A percentile compares a stretch with the other conserved stretches of the same genome.
Evolutionary conservation across 495 filamentous ascomycete genomes (phyloP).

Genomic region (Lophiotrema nucula): DNA sequence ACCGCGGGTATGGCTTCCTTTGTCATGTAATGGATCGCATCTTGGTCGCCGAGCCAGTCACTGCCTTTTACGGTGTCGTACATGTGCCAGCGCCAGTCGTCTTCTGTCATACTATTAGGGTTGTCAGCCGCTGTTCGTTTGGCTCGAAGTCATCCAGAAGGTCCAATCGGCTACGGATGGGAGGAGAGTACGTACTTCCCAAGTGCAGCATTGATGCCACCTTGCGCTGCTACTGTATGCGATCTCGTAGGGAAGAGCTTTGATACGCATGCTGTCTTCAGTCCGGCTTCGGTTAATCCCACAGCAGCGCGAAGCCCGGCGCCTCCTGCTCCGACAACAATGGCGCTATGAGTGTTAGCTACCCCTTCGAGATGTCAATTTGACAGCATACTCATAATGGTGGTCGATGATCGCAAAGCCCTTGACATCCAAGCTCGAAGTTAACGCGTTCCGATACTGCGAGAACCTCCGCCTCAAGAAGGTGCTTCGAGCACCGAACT

Average conservation of each 20-base stretch:
- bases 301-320: constrained; percentile 94
- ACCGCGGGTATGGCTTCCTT: constrained; percentile 87
- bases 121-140: no score
- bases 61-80: constrained; percentile 99
- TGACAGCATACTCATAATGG: constrained; percentile 11
- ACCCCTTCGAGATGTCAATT: background rate
- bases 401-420: constrained; percentile 3
- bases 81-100: constrained; percentile 99
- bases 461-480: background rate
- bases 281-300: constrained; percentile 93
- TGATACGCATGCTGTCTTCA: constrained; percentile 98
- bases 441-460: background rate
- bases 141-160: background rate
- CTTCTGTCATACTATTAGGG: constrained; percentile 64
- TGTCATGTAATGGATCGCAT: constrained; percentile 99
- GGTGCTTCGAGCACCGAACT: background rate
- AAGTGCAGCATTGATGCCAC: constrained; percentile 93
- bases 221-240: constrained; percentile 95
- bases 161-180: background rate
- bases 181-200: constrained; percentile 57
- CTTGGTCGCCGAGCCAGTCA: constrained; percentile 98
- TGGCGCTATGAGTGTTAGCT: constrained; percentile 50
- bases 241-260: constrained; percentile 96
- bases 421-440: background rate
- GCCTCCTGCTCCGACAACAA: constrained; percentile 95